Evolutionary conservation across 2,329 filamentous ascomycete genomes (phyloP).

Genomic region (Aspergillus chevalieri): DNA sequence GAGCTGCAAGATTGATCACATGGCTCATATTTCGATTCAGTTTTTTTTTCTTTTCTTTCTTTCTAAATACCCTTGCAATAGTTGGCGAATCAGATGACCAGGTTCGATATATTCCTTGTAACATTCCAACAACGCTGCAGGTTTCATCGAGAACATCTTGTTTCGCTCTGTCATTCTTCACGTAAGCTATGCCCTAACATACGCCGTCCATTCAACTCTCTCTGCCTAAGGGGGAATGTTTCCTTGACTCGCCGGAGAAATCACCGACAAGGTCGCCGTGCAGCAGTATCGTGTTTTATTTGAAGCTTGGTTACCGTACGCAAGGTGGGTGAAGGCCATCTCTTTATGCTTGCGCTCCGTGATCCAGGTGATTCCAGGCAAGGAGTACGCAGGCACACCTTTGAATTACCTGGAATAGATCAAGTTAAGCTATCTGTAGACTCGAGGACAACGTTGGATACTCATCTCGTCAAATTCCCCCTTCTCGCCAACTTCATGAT

Average conservation of each 20-base stretch:
- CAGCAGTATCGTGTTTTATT: constrained; percentile 13
- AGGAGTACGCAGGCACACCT: constrained; percentile 6
- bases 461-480: background rate
- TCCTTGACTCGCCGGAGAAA: constrained; percentile 10
- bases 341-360: constrained; percentile 12
- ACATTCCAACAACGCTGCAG: no score
- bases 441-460: background rate
- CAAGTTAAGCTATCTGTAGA: background rate
- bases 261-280: constrained; percentile 17
- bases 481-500: background rate
- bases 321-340: constrained; percentile 14
- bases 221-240: background rate
- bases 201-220: constrained; percentile 5
- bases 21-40: no score
- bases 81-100: no score
- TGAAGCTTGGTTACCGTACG: constrained; percentile 17
- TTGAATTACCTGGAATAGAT: constrained; percentile 2
- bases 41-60: no score
- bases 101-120: no score
- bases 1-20: no score
- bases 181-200: background rate
- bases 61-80: no score
- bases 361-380: constrained; percentile 20
- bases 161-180: background rate
- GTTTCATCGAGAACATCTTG: no score